Base-by-base conservation (phyloP, 345 rosid genomes). In the Erysimum cheiranthoides region DNA sequence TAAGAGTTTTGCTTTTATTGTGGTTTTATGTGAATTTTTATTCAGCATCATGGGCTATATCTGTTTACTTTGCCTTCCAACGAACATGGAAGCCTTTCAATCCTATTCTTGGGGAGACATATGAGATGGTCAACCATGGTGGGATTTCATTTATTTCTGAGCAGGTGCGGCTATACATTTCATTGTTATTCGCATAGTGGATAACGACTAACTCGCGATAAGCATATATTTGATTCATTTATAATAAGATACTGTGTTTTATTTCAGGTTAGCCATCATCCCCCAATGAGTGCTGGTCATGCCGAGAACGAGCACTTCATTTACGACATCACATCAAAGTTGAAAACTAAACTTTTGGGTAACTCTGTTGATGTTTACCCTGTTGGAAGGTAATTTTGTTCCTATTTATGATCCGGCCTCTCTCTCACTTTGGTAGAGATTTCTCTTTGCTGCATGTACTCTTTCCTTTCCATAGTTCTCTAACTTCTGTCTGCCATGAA, bases 91-190 rank as follows among this genome's bases (percentile, higher is more conserved):
- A 94, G 82, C 97, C 95, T 18, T 94, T 94, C 76, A 94, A 92
- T 84, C 98, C 97, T 59, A 94, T 94, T 85, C 98, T 94, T 69
- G 97, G 98, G 4, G 98, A 94, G 80, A 92, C 97, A 32, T 90
- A 85, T 76, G 97, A 94, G 79, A 46, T 94, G 96, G 74, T 54
- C 43, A 90, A 92, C 79, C 89, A 94, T 84, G 91, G 89, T 32
- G 88, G 92, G 28, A 72, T 94, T 58, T 79, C 90, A 60, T 94
- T 92, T 81, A 82, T 94, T 45, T 53, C 97, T 54, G 98, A 94
- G 81, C 98, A 90, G 95, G 96, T 92, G 65, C 73, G 70, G 39
- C 59, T 65, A 53, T 66, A 65, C 71, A 30, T 30, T 68, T 58
- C 47, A 16, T 52, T 58, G 28, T 16, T 66, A 32, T 45, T 13